Base-by-base conservation (phyloP, 768 basidiomycete genomes). In the Russula sp. region DNA sequence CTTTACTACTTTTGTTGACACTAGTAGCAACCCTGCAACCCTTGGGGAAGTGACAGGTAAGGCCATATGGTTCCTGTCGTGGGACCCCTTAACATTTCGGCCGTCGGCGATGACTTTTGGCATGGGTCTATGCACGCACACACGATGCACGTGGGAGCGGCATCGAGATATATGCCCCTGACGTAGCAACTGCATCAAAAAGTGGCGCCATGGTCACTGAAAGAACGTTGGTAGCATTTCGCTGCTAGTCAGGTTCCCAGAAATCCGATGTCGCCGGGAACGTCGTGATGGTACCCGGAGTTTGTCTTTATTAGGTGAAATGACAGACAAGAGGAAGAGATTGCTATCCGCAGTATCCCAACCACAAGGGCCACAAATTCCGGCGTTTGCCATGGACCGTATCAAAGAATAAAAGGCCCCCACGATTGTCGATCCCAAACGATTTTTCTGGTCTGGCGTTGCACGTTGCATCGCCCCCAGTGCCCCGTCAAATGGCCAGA, bases 151-250 rank as follows among this genome's bases (percentile, higher is more conserved):
- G 61, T 52, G 32, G 32, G 37, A 37, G 32, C 32, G 1, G 4
- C n/a, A 34, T 37, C 22, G 27, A 20, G 58, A 59, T 59, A 16
- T 27, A 40, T 31, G 31, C 50, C 16, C 52, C 57, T 59, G 53
- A 49, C 54, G 55, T 60, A 50, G 59, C 58, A 50, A 60, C 54
- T 60, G 58, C 47, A 59, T 60, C 57, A 60, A 44, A 55, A 55
- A 20, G 48, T 44, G 63, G 42, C 47, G 63, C 32, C 53, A 60
- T 60, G 52, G 49, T 32, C 61, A 39, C 58, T 14, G 22, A 16
- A 45, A 0, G 44, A 2, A n/a, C 32, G 37, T 27, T 32, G 20
- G 57, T 27, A 40, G 16, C 34, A 31, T 47, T 63, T 45, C 37
- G 31, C 32, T 48, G 31, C 35, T 34, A 13, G 57, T 48, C 37